Conservation (phyloP, 2,329 filamentous ascomycete species). For the Talaromyces atroroseus region DNA sequence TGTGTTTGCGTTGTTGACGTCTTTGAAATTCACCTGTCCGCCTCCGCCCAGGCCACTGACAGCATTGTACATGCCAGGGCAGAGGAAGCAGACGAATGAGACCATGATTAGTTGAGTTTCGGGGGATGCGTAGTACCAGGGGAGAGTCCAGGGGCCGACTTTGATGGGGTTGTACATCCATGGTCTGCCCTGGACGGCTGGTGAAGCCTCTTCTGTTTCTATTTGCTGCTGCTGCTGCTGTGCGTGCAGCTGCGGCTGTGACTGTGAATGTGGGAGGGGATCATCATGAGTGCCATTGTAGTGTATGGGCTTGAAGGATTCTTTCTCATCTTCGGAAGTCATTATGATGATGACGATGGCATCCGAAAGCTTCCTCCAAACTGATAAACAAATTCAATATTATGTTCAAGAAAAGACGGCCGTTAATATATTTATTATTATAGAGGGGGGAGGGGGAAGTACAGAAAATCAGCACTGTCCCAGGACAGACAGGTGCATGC, state of each 20-base stretch:
- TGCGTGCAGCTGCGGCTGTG: too few relatives aligned
- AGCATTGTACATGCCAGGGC: slow-evolving; percentile 69
- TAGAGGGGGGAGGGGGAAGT: background rate
- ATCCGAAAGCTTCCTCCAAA: background rate
- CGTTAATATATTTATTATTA: background rate
- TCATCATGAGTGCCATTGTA: background rate
- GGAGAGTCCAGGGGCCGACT: slow-evolving; percentile 50
- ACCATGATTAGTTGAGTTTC: slow-evolving; percentile 67
- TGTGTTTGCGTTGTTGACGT: slow-evolving; percentile 62
- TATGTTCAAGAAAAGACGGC: background rate
- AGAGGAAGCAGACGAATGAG: slow-evolving; percentile 64
- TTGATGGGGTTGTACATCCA: slow-evolving; percentile 65
- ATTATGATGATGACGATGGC: slow-evolving; percentile 1
- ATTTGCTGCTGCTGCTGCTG: background rate
- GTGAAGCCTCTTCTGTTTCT: background rate
- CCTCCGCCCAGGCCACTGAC: slow-evolving; percentile 60
- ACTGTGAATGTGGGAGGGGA: background rate
- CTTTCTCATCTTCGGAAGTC: slow-evolving; percentile 9
- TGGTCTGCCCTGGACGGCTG: slow-evolving; percentile 15
- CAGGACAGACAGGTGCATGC: background rate
- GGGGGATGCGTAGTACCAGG: slow-evolving; percentile 72
- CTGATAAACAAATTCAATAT: background rate
- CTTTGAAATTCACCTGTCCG: slow-evolving; percentile 53
- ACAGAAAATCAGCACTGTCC: background rate
- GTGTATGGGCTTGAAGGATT: slow-evolving; percentile 6